phyloP scores from a whole-genome alignment of 495 filamentous ascomycete genomes.

The Xylaria scruposa region DNA sequence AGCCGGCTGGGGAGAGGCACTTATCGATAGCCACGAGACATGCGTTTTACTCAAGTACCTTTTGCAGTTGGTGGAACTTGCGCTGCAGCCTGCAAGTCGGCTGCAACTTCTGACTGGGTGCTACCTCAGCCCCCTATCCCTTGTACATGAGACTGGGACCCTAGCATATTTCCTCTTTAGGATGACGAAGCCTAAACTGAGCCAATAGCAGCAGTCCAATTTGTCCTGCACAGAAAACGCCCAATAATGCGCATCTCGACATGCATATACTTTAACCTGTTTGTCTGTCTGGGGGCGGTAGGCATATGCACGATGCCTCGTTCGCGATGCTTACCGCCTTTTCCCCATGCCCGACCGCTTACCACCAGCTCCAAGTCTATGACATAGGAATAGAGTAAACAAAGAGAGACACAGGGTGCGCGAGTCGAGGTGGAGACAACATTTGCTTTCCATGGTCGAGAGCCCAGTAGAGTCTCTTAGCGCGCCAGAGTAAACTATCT shows the following conservation, averaged over 20 bases:
- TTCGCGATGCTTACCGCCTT: constrained; percentile 42
- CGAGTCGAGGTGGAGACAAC: constrained; percentile 24
- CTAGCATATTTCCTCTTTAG: constrained; percentile 26
- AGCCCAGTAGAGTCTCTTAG: constrained; percentile 12
- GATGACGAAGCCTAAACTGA: constrained; percentile 16
- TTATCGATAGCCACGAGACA: constrained; percentile 18
- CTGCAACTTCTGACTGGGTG: constrained; percentile 21
- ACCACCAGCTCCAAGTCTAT: constrained; percentile 13
- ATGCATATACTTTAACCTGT: constrained; percentile 28
- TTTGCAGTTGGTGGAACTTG: neutral
- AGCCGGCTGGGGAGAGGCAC: neutral
- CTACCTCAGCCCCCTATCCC: constrained; percentile 22
- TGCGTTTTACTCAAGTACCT: neutral
- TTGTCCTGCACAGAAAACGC: constrained; percentile 20
- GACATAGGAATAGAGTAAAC: constrained; percentile 12
- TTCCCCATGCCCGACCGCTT: constrained; percentile 28
- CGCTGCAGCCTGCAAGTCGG: constrained; percentile 16
- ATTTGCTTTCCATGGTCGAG: constrained; percentile 2
- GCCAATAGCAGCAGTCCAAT: constrained; percentile 19
- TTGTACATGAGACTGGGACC: constrained; percentile 21
- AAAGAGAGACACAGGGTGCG: constrained; percentile 14
- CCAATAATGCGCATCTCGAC: constrained; percentile 19
- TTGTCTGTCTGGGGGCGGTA: constrained; percentile 25
- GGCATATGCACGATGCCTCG: constrained; percentile 39
- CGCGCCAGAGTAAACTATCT: neutral